Evolutionary conservation across 2,329 filamentous ascomycete genomes (phyloP), one percentile per base, ranked within the genome.

Genomic region (Fusarium haematococcum): DNA sequence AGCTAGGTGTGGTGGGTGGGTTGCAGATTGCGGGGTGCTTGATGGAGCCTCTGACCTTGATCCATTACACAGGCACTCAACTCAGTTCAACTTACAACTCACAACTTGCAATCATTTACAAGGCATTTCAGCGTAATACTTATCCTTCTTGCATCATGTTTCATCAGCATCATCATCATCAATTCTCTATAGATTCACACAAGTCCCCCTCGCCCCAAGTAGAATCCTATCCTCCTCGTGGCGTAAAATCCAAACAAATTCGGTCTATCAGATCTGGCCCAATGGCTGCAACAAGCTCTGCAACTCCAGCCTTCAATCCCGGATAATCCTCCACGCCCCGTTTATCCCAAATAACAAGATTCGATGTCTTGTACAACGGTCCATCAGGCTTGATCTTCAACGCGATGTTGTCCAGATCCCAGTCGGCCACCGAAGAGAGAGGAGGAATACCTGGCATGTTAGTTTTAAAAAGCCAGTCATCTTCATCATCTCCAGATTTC

Each of bases 401-500:
- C 5, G 86, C 85, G 63, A 94, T 88, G 13, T 86, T 81, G 70
- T 91, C 91, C 43, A 95, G 84, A 65, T 92, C 85, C 58, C 91
- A 81, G 4, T 84, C 75, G 11, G 84, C 79, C 65, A 95, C 84
- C 45, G 91, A 84, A 0, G 86, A 82, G 4, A 88, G 78, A 0
- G 89, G 85, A 50, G 90, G 85, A 43, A 94, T 86, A 0, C 93
- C 93, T 0, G 93, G 93, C 86, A 95, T 92, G 56, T 87, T 85
- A 57, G 91, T 86, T 1, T 84, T 80, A 69, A 94, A 90, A 0
- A 95, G 84, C 25, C 74, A 78, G 39, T 63, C 68, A 54, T 70
- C 67, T 6, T 71, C 67, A 7, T 71, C 68, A n/a, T 77, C 71
- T 5, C 27, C 50, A 6, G 50, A 32, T 16, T 32, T 32, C n/a